These are phyloP conservation scores for Pseudopyricularia javanii DNA, from an alignment of 2,329 filamentous ascomycete species.

Conservation along the genomic window DNA sequence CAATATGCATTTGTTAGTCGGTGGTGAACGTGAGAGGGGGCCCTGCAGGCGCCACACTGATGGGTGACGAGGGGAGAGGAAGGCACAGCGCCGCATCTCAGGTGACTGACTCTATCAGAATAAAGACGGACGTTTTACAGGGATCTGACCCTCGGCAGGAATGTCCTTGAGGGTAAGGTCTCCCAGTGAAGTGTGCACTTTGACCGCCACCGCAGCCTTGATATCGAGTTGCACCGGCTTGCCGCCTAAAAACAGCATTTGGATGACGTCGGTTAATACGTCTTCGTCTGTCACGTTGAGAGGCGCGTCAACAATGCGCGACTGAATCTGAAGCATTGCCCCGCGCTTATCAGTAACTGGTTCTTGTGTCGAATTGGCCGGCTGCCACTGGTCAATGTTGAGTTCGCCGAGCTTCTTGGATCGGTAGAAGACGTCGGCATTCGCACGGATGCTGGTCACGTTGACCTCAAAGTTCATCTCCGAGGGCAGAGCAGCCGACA, in stretches of 20 bases:
- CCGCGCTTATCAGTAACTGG: constrained; percentile 42
- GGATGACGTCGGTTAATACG: constrained; percentile 70
- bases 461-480: constrained; percentile 80
- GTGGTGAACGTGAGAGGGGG: not conserved
- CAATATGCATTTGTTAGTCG: not conserved
- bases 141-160: constrained; percentile 74
- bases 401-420: constrained; percentile 68
- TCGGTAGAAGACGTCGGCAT: constrained; percentile 71
- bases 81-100: constrained; percentile 2
- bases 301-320: constrained; percentile 65
- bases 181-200: constrained; percentile 71
- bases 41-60: not conserved
- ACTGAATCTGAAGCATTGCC: constrained; percentile 59
- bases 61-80: not conserved
- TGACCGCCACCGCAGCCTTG: constrained; percentile 69
- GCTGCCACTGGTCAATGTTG: constrained; percentile 65
- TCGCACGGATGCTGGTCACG: constrained; percentile 64
- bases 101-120: constrained; percentile 31
- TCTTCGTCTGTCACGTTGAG: constrained; percentile 70
- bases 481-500: constrained; percentile 65
- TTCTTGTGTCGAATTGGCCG: constrained; percentile 66
- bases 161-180: constrained; percentile 70
- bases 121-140: constrained; percentile 82
- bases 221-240: constrained; percentile 61
- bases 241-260: constrained; percentile 64